Base-by-base conservation (phyloP, 148 eudicot species). In the Bassia scoparia region DNA sequence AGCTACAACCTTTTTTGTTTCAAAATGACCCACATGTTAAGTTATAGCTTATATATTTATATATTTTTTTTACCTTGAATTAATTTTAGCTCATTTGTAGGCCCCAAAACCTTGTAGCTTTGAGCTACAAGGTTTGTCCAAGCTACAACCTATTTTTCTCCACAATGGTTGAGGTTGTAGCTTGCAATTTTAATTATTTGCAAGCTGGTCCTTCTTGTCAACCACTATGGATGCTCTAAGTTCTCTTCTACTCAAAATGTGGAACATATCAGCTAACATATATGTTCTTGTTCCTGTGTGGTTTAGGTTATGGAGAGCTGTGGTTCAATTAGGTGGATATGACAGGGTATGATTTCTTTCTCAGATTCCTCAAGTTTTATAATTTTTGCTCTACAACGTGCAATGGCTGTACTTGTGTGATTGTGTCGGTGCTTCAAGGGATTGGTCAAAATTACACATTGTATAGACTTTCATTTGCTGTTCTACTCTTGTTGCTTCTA, bases 221-320 rank as follows among this genome's bases (percentile, higher is more conserved):
- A n/a, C n/a, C n/a, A n/a, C n/a, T n/a, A n/a, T n/a, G n/a, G n/a
- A n/a, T n/a, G n/a, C n/a, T 33, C 41, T 13, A 38, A 14, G 41
- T 59, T 71, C 37, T 58, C 16, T 38, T 53, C 29, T 74, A 15
- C 14, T 18, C 17, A 9, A 20, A 13, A 9, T 64, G 56, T 23
- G 37, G 11, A 61, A 41, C 14, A 27, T 26, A 20, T 78, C 46
- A 11, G 66, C 53, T 74, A 67, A 74, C 56, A 21, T 66, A 17
- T 53, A 7, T 15, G 38, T 21, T 69, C 52, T 61, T 65, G 46
- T 55, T 65, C 61, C 55, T 78, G 20, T 72, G 69, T 61, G 65
- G 49, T 75, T 61, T 78, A 95, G 99, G 90, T 83, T 95, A 80
- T 95, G 97, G 96, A 91, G 90, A 86, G 83, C 90, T 73, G 96